Conservation (phyloP, 805 yeast genomes). For the Pichia exigua region DNA sequence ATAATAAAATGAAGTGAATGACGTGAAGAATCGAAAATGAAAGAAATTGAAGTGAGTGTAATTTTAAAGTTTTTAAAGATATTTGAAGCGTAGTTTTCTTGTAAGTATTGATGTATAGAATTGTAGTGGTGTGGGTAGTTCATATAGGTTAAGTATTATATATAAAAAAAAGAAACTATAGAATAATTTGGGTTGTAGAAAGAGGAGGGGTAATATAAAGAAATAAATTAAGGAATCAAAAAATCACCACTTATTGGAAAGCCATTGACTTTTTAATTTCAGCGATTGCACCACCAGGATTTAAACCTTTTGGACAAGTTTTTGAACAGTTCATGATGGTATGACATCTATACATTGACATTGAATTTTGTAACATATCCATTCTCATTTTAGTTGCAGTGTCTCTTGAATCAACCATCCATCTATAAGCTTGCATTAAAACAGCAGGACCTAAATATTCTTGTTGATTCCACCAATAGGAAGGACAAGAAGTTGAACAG, state of each 20-base stretch:
- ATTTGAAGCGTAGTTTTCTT: neutral
- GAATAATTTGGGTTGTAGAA: neutral
- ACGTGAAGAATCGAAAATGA: neutral
- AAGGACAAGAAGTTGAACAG: slow-evolving; percentile 97
- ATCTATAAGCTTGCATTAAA: slow-evolving; percentile 97
- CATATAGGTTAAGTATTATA: neutral
- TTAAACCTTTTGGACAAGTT: slow-evolving; percentile 97
- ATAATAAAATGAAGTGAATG: neutral
- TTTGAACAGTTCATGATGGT: slow-evolving; percentile 98
- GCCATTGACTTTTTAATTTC: slow-evolving; percentile 93
- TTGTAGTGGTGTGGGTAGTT: neutral
- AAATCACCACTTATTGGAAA: neutral
- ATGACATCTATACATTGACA: slow-evolving; percentile 98
- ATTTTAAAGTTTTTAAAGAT: neutral
- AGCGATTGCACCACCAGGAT: slow-evolving; percentile 97
- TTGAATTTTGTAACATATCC: slow-evolving; percentile 88
- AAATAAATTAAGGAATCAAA: neutral
- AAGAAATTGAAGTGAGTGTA: neutral
- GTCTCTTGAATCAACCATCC: slow-evolving; percentile 97
- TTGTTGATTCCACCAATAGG: slow-evolving; percentile 99
- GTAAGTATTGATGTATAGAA: neutral
- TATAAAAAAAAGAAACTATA: neutral
- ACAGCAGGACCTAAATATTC: slow-evolving; percentile 99
- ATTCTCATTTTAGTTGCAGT: slow-evolving; percentile 76
- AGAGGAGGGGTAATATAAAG: neutral